phyloP scores from a whole-genome alignment of 2,329 filamentous ascomycete species.

The Pseudocercospora musae region DNA sequence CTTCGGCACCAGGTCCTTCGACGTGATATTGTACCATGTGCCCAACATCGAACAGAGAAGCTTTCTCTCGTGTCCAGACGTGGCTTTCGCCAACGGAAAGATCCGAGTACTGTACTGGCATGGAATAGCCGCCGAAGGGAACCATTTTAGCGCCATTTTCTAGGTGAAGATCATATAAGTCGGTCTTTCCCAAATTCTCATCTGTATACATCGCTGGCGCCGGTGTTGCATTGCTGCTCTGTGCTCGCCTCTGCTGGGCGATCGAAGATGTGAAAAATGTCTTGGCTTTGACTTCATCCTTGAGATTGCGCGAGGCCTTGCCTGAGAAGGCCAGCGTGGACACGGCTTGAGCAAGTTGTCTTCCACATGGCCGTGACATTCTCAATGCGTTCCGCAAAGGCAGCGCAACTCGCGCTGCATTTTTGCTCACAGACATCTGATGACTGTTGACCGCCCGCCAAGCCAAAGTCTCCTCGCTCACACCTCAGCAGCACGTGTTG shows the following conservation, averaged over 20 bases:
- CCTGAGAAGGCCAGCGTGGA: slow-evolving; percentile 8
- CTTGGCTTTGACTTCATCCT: slow-evolving; percentile 15
- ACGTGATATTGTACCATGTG: slow-evolving; percentile 94
- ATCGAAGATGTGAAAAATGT: slow-evolving; percentile 21
- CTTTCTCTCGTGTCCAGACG: slow-evolving; percentile 80
- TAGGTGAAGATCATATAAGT: slow-evolving; percentile 75
- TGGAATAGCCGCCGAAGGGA: slow-evolving; percentile 87
- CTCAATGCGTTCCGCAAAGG: slow-evolving; percentile 12
- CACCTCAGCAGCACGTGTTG: not conserved
- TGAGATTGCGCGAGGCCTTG: slow-evolving; percentile 1
- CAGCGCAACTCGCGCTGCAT: slow-evolving; percentile 8
- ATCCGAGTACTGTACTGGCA: slow-evolving; percentile 85
- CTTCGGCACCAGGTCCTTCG: slow-evolving; percentile 72
- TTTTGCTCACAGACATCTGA: slow-evolving; percentile 20
- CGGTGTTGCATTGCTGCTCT: slow-evolving; percentile 30
- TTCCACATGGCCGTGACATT: slow-evolving; percentile 2
- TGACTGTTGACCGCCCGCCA: slow-evolving; percentile 2
- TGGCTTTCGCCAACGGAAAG: slow-evolving; percentile 80
- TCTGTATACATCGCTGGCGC: slow-evolving; percentile 33
- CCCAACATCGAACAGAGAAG: slow-evolving; percentile 90
- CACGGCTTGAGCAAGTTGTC: not conserved
- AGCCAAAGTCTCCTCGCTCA: not conserved
- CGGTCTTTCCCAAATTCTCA: slow-evolving; percentile 50
- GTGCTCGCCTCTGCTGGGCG: slow-evolving; percentile 22
- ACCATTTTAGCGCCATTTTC: slow-evolving; percentile 87